Evolutionary conservation across 768 basidiomycete species (phyloP).

Genomic region (Cubamyces lactineus): DNA sequence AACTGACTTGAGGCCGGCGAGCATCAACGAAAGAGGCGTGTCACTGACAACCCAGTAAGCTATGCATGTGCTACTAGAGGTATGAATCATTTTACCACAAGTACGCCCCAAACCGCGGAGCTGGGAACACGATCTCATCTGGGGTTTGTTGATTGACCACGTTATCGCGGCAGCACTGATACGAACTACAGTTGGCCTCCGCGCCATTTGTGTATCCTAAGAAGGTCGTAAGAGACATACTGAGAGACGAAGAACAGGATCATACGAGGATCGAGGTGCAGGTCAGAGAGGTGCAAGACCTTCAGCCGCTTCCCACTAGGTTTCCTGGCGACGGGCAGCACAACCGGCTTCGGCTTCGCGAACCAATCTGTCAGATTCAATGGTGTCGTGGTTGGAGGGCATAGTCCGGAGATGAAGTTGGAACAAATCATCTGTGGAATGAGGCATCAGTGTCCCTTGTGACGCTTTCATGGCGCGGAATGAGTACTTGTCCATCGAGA

Average conservation of each 20-base stretch:
- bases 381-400: slow-evolving; percentile 60
- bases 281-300: slow-evolving; percentile 74
- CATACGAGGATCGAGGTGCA: slow-evolving; percentile 73
- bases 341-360: slow-evolving; percentile 73
- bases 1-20: slow-evolving; percentile 67
- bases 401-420: slow-evolving; percentile 50
- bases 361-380: slow-evolving; percentile 74
- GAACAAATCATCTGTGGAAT: slow-evolving; percentile 14
- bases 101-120: slow-evolving; percentile 71
- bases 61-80: slow-evolving; percentile 21
- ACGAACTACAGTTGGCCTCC: slow-evolving; percentile 72
- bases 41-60: slow-evolving; percentile 47
- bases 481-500: slow-evolving; percentile 68
- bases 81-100: slow-evolving; percentile 42
- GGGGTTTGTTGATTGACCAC: slow-evolving; percentile 54
- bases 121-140: slow-evolving; percentile 53
- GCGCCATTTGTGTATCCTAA: slow-evolving; percentile 69
- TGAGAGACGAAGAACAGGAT: neutral
- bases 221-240: neutral
- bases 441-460: neutral
- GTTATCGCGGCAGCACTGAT: slow-evolving; percentile 66
- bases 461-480: neutral
- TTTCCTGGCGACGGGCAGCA: slow-evolving; percentile 57
- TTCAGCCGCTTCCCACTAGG: slow-evolving; percentile 69
- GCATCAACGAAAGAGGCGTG: slow-evolving; percentile 60